These are phyloP conservation scores for Plasmodium coatneyi DNA, from an alignment of 169 alveolate species.

Conservation along the genomic window DNA sequence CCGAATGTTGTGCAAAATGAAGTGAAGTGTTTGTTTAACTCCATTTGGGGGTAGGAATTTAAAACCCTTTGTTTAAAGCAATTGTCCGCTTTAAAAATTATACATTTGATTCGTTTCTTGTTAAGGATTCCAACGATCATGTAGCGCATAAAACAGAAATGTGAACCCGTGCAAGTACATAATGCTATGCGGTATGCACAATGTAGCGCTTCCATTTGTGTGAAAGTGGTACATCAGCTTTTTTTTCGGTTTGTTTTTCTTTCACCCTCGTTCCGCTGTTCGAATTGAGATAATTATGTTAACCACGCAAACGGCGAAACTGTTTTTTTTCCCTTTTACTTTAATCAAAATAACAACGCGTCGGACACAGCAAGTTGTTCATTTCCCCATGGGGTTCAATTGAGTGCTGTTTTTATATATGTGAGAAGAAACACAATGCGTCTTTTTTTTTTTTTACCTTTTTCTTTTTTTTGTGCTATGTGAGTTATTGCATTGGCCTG, in stretches of 20 bases:
- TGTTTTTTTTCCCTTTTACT: neutral
- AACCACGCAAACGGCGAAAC: neutral
- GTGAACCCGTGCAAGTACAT: neutral
- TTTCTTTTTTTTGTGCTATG: neutral
- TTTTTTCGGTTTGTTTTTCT: neutral
- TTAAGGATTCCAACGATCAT: neutral
- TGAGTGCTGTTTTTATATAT: neutral
- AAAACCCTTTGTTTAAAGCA: neutral
- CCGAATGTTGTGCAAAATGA: neutral
- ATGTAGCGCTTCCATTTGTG: neutral
- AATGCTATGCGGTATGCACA: neutral
- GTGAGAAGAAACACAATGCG: neutral
- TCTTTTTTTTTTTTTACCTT: neutral
- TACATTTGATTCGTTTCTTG: neutral
- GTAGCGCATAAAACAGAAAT: neutral
- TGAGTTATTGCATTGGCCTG: neutral
- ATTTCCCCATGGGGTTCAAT: neutral
- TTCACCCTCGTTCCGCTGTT: neutral
- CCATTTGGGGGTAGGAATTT: neutral
- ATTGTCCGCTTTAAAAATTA: neutral
- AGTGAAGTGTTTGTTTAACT: neutral
- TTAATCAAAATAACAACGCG: neutral
- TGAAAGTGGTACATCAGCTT: neutral
- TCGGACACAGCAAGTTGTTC: neutral
- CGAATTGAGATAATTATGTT: neutral